Percentiles rank a stretch among this genome's conserved stretches.
These are phyloP conservation scores for Fusarium sp. DNA, from an alignment of 2,329 filamentous ascomycete species.

Conservation along the genomic window DNA sequence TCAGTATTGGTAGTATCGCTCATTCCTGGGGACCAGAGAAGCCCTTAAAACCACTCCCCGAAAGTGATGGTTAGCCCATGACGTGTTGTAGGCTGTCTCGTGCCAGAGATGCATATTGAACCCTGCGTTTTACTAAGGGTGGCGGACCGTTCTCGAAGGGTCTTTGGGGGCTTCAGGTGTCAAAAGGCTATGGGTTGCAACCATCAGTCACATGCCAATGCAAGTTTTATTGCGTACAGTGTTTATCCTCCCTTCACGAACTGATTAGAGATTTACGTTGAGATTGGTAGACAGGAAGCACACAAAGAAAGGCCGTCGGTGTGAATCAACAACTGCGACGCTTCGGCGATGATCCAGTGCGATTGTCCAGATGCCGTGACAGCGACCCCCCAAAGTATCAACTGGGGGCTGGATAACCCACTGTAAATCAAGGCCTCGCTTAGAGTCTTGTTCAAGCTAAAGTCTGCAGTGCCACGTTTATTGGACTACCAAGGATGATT, in stretches of 20 bases:
- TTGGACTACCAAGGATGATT: background rate
- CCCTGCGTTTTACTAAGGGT: background rate
- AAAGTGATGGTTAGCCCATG: background rate
- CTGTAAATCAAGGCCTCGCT: background rate
- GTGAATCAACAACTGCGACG: background rate
- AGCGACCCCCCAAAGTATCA: background rate
- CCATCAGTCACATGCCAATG: background rate
- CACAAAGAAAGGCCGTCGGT: background rate
- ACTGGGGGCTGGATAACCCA: background rate
- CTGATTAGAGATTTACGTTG: accelerated
- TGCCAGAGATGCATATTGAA: background rate
- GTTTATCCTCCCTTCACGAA: background rate
- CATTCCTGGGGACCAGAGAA: background rate
- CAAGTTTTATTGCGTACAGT: background rate
- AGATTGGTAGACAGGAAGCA: background rate
- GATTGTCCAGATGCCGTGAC: background rate
- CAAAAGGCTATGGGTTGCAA: background rate
- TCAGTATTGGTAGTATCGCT: too few species aligned
- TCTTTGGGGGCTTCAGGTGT: background rate
- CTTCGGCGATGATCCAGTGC: background rate
- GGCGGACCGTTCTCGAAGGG: background rate
- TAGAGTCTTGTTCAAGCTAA: background rate
- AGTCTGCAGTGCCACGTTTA: background rate
- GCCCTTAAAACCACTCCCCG: background rate
- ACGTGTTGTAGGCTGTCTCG: background rate